Evolutionary conservation across 1,139 yeast genomes (phyloP), one percentile per base, ranked within the genome.

Genomic region (Kodamaea fungicola): DNA sequence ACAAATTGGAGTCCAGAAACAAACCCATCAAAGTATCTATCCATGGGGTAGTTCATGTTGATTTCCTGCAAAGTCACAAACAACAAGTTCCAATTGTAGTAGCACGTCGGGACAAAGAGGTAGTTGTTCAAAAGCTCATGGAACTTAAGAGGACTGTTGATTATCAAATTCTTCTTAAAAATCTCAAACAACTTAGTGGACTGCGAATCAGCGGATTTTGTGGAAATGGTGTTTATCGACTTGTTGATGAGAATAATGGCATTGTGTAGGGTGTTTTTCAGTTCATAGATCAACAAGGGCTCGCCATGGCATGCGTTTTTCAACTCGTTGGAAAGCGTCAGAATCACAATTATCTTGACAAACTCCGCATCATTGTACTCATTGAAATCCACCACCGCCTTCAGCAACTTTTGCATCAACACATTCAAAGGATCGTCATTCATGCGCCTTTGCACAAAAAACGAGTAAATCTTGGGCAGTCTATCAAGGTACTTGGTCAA

Each of bases 211-310:
- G n/a, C 28, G 3, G 21, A 9, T 8, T 26, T 29, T 9, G 26
- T 12, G 7, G 32, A n/a, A 4, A 41, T 33, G 26, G 48, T 44
- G 32, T 49, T 49, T 29, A 71, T 59, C 12, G 71, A 63, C 47
- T 68, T 68, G 44, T 72, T 72, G 22, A 72, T 62, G 31, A 72
- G 53, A 23, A 74, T 72, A 27, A 74, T 64, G 1, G 77, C 64
- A 46, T 73, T 73, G 44, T 74, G 79, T 27, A 74, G 55, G 26
- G 62, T 58, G 42, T 68, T 69, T 37, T 63, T 65, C 48, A 62
- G 63, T 28, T 64, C 64, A 46, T 59, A 68, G 8, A 67, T 60
- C 31, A 55, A 45, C 36, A 65, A 49, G 32, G 54, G 52, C 30
- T 62, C 62, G 34, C 57, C 59, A 36, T 54, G 53, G 33, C 55